These are phyloP conservation scores for Chaetoscypha palmicola DNA, from an alignment of 2,329 filamentous ascomycete genomes.

Conservation along the genomic window DNA sequence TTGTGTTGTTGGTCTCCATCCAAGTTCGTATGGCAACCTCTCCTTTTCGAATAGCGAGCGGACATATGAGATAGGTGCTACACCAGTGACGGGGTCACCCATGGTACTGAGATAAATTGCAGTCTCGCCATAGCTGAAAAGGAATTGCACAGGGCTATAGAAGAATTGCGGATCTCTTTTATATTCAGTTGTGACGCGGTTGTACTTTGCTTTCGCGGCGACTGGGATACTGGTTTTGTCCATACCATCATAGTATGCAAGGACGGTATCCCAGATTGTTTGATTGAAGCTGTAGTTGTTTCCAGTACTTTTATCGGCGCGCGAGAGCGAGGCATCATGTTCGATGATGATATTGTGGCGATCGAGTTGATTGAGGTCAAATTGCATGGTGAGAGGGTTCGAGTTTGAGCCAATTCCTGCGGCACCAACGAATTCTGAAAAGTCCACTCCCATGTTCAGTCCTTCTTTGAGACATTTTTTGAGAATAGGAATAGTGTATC, in stretches of 20 bases:
- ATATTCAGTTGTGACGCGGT: slow-evolving; percentile 1
- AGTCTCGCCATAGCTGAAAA: slow-evolving; percentile 8
- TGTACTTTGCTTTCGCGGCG: slow-evolving; percentile 8
- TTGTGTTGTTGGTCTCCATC: slow-evolving; percentile 6
- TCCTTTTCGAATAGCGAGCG: slow-evolving; percentile 6
- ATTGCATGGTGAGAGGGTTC: slow-evolving; percentile 17
- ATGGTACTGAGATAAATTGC: slow-evolving; percentile 7
- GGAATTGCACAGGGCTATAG: slow-evolving; percentile 5
- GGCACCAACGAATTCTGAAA: slow-evolving; percentile 24
- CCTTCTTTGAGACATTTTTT: slow-evolving; percentile 19
- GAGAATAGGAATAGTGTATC: slow-evolving; percentile 27
- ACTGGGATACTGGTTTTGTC: slow-evolving; percentile 1
- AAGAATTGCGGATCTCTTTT: slow-evolving; percentile 1
- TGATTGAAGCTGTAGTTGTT: slow-evolving; percentile 9
- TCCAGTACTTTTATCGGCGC: slow-evolving; percentile 5
- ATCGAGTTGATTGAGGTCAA: slow-evolving; percentile 19
- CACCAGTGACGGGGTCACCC: slow-evolving; percentile 7
- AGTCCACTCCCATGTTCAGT: slow-evolving; percentile 30
- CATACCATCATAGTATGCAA: slow-evolving; percentile 4
- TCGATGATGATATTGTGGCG: slow-evolving; percentile 9
- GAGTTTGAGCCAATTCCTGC: slow-evolving; percentile 21
- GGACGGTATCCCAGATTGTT: slow-evolving; percentile 7
- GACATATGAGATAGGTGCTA: slow-evolving; percentile 5
- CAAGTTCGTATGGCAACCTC: slow-evolving; percentile 8
- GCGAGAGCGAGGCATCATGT: slow-evolving; percentile 7